A percentile compares a stretch with the other conserved stretches of the same genome.
phyloP scores from a whole-genome alignment of 2,329 filamentous ascomycete species.

The Pleoardoris graminearum region DNA sequence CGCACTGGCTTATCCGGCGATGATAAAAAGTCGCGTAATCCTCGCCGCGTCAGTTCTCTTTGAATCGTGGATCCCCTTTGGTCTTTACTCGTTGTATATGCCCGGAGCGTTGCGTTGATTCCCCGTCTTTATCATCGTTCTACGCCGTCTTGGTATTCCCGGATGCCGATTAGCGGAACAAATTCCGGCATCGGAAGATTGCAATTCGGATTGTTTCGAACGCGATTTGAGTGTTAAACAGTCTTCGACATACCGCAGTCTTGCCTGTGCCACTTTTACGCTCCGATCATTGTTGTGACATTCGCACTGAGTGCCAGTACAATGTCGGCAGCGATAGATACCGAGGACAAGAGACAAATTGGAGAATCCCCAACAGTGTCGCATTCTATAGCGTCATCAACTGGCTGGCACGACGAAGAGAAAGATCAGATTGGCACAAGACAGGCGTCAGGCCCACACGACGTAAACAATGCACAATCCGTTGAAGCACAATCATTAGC shows the following conservation, averaged over 20 bases:
- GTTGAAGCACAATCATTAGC: constrained; percentile 19
- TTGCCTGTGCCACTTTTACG: no score
- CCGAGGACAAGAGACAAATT: not conserved
- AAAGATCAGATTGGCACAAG: not conserved
- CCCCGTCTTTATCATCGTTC: no score
- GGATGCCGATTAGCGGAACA: not conserved
- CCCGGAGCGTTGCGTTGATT: no score
- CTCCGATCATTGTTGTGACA: no score
- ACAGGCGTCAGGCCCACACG: not conserved
- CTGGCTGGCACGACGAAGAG: not conserved
- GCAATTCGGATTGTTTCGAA: not conserved
- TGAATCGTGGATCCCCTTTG: not conserved
- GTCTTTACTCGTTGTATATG: not conserved
- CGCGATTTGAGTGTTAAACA: not conserved
- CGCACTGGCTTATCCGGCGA: not conserved
- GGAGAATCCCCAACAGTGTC: not conserved
- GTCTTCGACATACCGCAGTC: no score
- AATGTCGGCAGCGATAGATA: not conserved
- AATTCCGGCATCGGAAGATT: not conserved
- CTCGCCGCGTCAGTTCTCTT: not conserved
- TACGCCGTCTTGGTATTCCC: not conserved
- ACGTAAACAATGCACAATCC: constrained; percentile 14
- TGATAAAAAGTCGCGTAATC: constrained; percentile 2
- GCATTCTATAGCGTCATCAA: not conserved
- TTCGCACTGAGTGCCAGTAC: not conserved